Evolutionary conservation across 192 early-diverging fungal genomes (phyloP).

Genomic region (Podila epicladia): DNA sequence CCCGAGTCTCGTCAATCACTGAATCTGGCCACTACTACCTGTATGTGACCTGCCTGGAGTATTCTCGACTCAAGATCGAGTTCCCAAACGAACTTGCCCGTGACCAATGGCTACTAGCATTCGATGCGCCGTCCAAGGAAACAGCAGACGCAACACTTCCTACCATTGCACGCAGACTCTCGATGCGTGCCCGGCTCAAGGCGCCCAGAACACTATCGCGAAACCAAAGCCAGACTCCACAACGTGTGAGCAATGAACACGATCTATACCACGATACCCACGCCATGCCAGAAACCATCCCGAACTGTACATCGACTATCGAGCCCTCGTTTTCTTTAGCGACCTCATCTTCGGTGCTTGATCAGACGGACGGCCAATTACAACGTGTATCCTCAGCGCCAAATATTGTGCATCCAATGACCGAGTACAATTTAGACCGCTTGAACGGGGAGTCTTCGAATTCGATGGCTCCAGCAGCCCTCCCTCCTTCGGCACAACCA

Average conservation of each 20-base stretch:
- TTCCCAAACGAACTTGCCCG: conserved; percentile 7
- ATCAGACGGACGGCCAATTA: no score
- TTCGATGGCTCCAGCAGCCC: neutral
- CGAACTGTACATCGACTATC: no score
- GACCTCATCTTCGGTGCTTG: no score
- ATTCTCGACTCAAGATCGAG: neutral
- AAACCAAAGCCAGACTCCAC: neutral
- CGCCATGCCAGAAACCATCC: no score
- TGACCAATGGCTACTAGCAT: conserved; percentile 6
- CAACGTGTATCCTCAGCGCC: no score
- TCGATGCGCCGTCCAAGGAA: neutral
- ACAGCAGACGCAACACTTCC: neutral
- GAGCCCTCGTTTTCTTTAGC: no score
- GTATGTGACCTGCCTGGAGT: neutral
- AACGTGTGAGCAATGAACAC: neutral
- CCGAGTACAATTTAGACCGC: no score
- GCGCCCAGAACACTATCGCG: neutral
- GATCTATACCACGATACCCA: no score
- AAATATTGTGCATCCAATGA: no score
- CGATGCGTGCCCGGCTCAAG: neutral
- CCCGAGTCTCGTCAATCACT: neutral
- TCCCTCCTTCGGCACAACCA: neutral
- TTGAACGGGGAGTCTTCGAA: neutral
- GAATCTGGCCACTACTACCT: neutral
- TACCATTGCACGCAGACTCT: neutral